Evolutionary conservation across 1,139 yeast genomes (phyloP).

Genomic region (Saccharomyces hybrid): DNA sequence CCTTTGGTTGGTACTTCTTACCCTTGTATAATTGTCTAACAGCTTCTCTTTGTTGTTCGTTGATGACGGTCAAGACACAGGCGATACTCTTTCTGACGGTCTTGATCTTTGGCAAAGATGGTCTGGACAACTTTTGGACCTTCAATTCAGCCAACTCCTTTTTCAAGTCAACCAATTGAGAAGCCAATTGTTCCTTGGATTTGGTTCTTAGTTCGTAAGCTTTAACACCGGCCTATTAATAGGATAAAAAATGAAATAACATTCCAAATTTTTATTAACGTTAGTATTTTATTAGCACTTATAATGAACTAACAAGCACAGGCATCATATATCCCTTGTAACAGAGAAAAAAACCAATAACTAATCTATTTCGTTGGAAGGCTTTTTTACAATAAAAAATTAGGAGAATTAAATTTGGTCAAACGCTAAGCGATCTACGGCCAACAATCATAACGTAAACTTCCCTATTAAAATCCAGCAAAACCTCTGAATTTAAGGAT

Average conservation of each 20-base stretch:
- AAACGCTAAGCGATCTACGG: background rate
- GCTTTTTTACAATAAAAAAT: background rate
- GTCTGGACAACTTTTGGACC: conserved; percentile 90
- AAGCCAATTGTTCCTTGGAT: conserved; percentile 94
- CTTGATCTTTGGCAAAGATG: conserved; percentile 89
- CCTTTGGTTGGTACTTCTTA: conserved; percentile 97
- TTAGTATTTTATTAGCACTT: background rate
- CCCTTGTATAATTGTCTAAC: conserved; percentile 94
- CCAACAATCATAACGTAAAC: background rate
- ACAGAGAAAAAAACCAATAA: background rate
- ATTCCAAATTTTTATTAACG: background rate
- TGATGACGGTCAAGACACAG: conserved; percentile 93
- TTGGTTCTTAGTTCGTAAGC: conserved; percentile 95
- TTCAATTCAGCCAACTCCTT: conserved; percentile 94
- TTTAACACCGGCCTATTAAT: conserved; percentile 72
- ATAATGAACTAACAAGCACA: background rate
- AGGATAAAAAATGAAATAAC: background rate
- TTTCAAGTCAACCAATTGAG: conserved; percentile 91
- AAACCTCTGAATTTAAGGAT: background rate
- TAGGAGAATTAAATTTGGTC: background rate
- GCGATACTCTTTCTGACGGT: conserved; percentile 98
- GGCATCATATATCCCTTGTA: background rate
- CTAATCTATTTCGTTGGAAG: background rate
- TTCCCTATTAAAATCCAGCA: background rate
- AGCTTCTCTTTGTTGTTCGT: conserved; percentile 92